phyloP scores from a whole-genome alignment of 139 green algal genomes.

The Tetradesmus obliquus region DNA sequence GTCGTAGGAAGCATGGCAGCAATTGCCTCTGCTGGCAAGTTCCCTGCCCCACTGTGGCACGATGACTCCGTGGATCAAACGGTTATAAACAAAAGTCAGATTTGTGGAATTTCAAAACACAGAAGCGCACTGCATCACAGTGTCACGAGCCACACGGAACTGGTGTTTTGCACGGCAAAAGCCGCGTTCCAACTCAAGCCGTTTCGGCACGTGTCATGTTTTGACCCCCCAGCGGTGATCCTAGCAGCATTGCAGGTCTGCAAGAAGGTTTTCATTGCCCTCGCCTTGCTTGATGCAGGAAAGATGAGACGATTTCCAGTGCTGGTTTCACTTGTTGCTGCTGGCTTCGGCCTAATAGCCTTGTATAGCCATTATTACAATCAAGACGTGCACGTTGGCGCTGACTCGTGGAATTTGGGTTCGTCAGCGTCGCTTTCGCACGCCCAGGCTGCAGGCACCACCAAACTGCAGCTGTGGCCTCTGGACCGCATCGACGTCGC shows the following conservation, averaged over 20 bases:
- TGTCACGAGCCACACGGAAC: neutral
- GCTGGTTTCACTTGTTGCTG: neutral
- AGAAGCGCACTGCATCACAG: too few relatives aligned
- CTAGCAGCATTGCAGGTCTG: neutral
- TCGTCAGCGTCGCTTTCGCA: neutral
- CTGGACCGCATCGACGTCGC: constrained; percentile 26
- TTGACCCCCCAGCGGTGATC: neutral
- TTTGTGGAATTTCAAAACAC: too few relatives aligned
- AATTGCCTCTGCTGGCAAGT: too few relatives aligned
- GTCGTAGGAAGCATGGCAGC: too few relatives aligned
- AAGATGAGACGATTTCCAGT: neutral
- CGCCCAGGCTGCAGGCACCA: neutral
- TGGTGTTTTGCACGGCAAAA: neutral
- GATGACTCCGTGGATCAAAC: too few relatives aligned
- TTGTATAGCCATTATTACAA: neutral
- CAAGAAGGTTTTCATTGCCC: neutral
- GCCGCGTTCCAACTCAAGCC: neutral
- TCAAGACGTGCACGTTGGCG: neutral
- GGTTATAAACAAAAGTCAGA: too few relatives aligned
- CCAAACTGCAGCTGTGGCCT: constrained; percentile 16
- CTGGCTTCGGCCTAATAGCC: neutral
- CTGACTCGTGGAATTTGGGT: neutral
- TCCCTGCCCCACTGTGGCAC: too few relatives aligned
- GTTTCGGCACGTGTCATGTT: neutral
- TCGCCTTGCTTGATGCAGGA: neutral